phyloP scores from a whole-genome alignment of 148 eudicot genomes.

The Rhododendron mucronatum region DNA sequence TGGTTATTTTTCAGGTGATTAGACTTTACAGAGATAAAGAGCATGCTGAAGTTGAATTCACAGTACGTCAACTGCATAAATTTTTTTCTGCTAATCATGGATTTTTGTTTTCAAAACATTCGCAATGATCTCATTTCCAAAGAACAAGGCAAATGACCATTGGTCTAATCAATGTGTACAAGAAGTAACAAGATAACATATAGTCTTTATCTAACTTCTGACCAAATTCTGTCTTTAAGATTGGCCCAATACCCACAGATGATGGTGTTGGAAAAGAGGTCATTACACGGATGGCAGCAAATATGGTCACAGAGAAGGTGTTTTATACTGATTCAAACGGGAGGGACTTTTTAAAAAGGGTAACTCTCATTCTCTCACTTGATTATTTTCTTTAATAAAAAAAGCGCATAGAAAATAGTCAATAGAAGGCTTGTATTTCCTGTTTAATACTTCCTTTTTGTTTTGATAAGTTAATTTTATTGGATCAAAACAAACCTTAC shows the following conservation, averaged over 20 bases:
- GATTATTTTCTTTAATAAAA: background rate
- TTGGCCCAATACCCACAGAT: conserved; percentile 64
- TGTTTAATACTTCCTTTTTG: background rate
- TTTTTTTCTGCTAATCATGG: background rate
- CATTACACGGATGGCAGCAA: conserved; percentile 58
- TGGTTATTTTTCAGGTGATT: conserved; percentile 40
- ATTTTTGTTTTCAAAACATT: background rate
- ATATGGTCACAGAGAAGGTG: conserved; percentile 61
- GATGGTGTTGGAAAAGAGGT: conserved; percentile 68
- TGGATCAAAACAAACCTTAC: no score
- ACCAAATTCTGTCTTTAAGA: conserved; percentile 29
- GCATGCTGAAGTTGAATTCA: conserved; percentile 83
- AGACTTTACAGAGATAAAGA: conserved; percentile 77
- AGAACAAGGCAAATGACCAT: background rate
- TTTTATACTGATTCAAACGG: conserved; percentile 89
- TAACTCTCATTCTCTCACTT: conserved; percentile 10
- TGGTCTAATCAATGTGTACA: background rate
- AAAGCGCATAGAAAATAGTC: background rate
- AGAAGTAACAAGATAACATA: background rate
- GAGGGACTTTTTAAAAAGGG: conserved; percentile 84
- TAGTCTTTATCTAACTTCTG: conserved; percentile 9
- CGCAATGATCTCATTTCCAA: background rate
- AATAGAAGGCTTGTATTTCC: background rate
- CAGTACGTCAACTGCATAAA: conserved; percentile 37
- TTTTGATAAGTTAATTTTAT: no score